Evolutionary conservation across 78 protist species (phyloP), one percentile per base, ranked within the genome.

Genomic region (Dictyostelium firmibasis): DNA sequence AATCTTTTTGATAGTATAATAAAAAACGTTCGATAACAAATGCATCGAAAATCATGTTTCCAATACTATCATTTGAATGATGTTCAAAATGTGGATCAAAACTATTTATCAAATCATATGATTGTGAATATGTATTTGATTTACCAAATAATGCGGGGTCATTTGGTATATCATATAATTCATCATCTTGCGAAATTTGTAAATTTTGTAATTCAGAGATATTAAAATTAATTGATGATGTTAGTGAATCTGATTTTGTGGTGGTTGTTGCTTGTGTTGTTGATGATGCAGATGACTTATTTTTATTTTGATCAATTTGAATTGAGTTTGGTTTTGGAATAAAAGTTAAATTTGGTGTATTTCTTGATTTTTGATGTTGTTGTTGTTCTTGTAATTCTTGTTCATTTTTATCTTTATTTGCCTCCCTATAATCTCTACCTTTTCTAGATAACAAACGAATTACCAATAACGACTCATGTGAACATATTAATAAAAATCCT

Each of bases 51-150:
- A 89, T 89, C 44, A 81, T 43, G 16, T 29, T 23, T 27, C 38
- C 87, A 20, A 89, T 16, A 5, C 50, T 81, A 2, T 43, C 44
- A 33, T 43, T 35, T 10, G 94, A 81, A 20, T 89, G 94, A 11
- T 89, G 62, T 7, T 25, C 33, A 29, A n/a, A 81, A n/a, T 89
- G 94, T 64, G 94, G 87, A 70, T 89, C 75, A 81, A 81, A 89
- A 18, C 81, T 62, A 31, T 78, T 79, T 18, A 89, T 89, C 27
- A 81, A n/a, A 3, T 81, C 75, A 27, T 89, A 81, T 13, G 47
- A 43, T 81, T 81, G 81, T n/a, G 7, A 5, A 69, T 89, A 89
- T 2, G 74, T 20, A 64, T 87, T 87, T 25, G 81, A 38, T 57
- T 86, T 74, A 4, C 31, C 29, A 50, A 36, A 53, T 10, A 16